A percentile compares a stretch with the other conserved stretches of the same genome.
phyloP scores from a whole-genome alignment of 2,329 filamentous ascomycete genomes.

The Boeremia exigua region DNA sequence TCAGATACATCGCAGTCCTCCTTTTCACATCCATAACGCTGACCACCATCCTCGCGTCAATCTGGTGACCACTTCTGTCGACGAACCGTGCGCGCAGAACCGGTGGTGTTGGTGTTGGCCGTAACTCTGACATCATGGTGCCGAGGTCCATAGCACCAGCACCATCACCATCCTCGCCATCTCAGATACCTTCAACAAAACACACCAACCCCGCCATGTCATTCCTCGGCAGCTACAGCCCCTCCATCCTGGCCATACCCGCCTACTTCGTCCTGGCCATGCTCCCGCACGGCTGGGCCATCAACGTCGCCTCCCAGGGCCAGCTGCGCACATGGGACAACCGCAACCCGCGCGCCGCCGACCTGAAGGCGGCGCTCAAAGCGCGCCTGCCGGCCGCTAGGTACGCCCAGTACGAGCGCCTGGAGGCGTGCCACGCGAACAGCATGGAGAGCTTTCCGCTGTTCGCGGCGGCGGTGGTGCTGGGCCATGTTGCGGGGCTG shows the following conservation, averaged over 20 bases:
- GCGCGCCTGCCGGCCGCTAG: constrained; percentile 45
- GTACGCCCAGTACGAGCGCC: constrained; percentile 53
- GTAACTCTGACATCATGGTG: constrained; percentile 21
- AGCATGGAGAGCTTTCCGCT: constrained; percentile 55
- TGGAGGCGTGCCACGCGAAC: constrained; percentile 55
- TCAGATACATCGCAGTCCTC: constrained; percentile 1
- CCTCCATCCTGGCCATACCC: constrained; percentile 54
- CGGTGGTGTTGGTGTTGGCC: too few species aligned
- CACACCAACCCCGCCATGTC: background rate
- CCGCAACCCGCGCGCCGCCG: constrained; percentile 49
- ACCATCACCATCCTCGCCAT: background rate
- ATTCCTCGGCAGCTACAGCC: constrained; percentile 37
- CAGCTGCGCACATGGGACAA: constrained; percentile 51
- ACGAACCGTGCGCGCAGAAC: background rate
- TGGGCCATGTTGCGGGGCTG: constrained; percentile 51
- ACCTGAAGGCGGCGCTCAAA: constrained; percentile 45
- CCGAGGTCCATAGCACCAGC: constrained; percentile 9
- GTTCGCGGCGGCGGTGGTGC: constrained; percentile 53
- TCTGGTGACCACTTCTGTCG: background rate
- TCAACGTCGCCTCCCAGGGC: constrained; percentile 46
- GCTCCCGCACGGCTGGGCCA: constrained; percentile 50
- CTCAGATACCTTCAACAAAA: background rate
- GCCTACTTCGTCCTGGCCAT: constrained; percentile 52
- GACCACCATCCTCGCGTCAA: background rate
- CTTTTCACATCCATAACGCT: constrained; percentile 5